Base-by-base conservation (phyloP, 371 early-diverging fungal genomes). In the Mortierella sp. region DNA sequence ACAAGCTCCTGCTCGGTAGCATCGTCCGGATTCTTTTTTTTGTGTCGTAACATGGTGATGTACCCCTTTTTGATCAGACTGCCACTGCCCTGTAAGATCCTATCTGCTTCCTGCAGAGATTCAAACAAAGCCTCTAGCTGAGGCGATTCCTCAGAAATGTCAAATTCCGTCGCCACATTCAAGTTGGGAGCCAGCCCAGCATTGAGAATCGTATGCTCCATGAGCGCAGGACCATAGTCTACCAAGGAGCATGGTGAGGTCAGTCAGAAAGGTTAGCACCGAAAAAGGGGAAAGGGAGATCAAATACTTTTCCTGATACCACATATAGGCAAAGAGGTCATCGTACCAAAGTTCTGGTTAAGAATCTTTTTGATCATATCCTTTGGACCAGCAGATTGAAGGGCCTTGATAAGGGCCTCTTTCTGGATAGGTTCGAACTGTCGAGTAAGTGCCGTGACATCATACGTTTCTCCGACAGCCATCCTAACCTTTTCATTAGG, bases 171-270 rank as follows among this genome's bases (percentile, higher is more conserved):
- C 46, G 68, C 37, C n/a, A 92, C 84, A 46, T 90, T 85, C 61
- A 85, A 63, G 44, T 87, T 88, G 0, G 95, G 93, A 58, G 92
- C 85, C 48, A 97, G 80, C 3, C 86, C 86, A 4, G 96, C 92
- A 19, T 74, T 81, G 37, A 91, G 62, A 46, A 97, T 86, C 9
- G 91, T 91, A 82, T 97, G 97, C 60, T 98, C 98, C 4, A 92
- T 85, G 69, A 97, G 87, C 4, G 95, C 90, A n/a, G 96, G 94
- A 0, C 97, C 96, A 70, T 95, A 97, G 26, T 89, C 90, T 83
- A 74, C 50, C 47, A 29, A 55, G 23, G 21, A 37, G 7, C 7
- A 23, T 19, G 12, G 29, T 46, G 0, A 64, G 60, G n/a, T n/a
- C n/a, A n/a, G n/a, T 61, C 2, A 55, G 48, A 19, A 46, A 37